Evolutionary conservation across 179 eudicot species (phyloP).

Genomic region (Silene noctiflora): DNA sequence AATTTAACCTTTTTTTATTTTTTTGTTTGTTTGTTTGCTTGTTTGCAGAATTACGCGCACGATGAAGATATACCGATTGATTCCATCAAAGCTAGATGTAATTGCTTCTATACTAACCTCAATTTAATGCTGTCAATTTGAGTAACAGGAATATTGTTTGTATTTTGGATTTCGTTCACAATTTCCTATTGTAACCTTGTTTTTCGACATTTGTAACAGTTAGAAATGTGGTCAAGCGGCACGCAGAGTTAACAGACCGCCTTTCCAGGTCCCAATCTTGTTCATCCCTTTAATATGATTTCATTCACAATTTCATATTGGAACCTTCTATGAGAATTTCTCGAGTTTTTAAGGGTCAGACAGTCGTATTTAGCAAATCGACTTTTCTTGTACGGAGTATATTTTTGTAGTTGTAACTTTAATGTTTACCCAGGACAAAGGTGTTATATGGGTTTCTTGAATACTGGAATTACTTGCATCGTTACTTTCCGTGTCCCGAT

Average conservation of each 20-base stretch:
- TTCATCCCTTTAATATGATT: neutral
- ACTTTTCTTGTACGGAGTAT: too few species aligned
- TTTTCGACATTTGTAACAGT: slow-evolving; percentile 41
- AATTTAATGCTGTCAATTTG: neutral
- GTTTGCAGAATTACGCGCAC: slow-evolving; percentile 42
- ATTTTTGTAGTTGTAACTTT: neutral
- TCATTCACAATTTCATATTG: neutral
- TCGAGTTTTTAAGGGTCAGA: too few species aligned
- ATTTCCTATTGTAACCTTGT: neutral
- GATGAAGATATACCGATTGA: slow-evolving; percentile 64
- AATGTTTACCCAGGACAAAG: neutral
- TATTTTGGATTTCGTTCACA: neutral
- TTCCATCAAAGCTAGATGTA: slow-evolving; percentile 73
- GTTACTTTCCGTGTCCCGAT: neutral
- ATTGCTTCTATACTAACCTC: slow-evolving; percentile 2
- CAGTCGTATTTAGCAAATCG: too few species aligned
- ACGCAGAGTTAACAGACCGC: slow-evolving; percentile 69
- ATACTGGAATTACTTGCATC: neutral
- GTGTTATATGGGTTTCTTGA: neutral
- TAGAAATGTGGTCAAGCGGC: slow-evolving; percentile 71
- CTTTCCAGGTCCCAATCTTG: slow-evolving; percentile 58
- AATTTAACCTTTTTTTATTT: neutral
- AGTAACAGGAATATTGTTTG: neutral
- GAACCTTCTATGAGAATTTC: too few species aligned
- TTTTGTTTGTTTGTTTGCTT: neutral